Conservation (phyloP, 2,329 filamentous ascomycete species). For the Penicillium frequentans region DNA sequence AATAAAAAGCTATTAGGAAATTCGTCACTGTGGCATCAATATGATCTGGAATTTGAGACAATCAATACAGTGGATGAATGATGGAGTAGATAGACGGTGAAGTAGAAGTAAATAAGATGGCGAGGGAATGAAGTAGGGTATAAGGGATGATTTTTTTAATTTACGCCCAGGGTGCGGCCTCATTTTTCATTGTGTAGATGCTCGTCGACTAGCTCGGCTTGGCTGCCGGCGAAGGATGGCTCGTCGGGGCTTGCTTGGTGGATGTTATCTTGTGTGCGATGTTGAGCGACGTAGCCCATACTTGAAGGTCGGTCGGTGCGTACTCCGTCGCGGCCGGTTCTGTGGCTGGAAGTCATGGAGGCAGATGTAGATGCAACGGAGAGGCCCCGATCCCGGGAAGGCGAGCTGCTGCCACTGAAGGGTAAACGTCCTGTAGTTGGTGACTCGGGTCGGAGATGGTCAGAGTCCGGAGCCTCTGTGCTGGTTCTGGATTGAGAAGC, state of each 20-base stretch:
- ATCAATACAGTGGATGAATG: conserved; percentile 1
- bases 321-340: conserved; percentile 27
- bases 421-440: conserved; percentile 41
- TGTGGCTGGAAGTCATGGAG: conserved; percentile 39
- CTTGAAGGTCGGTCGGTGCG: conserved; percentile 45
- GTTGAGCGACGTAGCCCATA: conserved; percentile 51
- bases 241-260: conserved; percentile 42
- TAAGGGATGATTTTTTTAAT: background rate
- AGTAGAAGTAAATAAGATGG: background rate
- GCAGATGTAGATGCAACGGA: conserved; percentile 40
- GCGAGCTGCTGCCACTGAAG: conserved; percentile 40
- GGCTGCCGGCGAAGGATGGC: conserved; percentile 41
- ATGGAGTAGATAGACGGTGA: background rate
- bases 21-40: conserved; percentile 19
- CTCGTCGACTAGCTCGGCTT: conserved; percentile 47
- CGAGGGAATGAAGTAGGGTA: background rate
- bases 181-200: conserved; percentile 19
- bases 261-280: conserved; percentile 51
- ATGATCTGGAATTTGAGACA: conserved; percentile 4
- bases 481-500: conserved; percentile 13
- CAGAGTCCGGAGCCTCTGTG: conserved; percentile 8
- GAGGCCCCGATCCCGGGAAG: conserved; percentile 35
- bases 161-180: background rate
- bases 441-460: conserved; percentile 27
- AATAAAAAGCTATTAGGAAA: conserved; percentile 19